Evolutionary conservation across 352 stramenopile species (phyloP).

Genomic region (Globisporangium parvum): DNA sequence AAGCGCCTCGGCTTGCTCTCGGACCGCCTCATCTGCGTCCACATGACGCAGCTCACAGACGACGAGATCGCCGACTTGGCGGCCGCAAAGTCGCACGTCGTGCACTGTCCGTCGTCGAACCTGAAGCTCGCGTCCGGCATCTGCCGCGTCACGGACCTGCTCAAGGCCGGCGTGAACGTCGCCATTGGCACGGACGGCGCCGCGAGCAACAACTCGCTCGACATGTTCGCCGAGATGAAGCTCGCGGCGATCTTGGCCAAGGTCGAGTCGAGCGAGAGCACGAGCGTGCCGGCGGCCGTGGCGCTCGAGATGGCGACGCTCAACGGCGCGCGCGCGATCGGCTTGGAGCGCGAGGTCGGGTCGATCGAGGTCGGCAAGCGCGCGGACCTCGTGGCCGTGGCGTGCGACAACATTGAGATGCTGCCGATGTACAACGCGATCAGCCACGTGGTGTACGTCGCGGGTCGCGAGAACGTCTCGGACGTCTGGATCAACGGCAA

Average conservation of each 20-base stretch:
- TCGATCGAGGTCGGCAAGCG: too few relatives aligned
- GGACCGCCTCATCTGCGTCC: conserved; percentile 58
- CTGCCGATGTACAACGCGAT: too few relatives aligned
- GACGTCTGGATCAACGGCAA: conserved; percentile 89
- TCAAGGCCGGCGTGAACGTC: not conserved
- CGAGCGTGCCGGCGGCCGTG: too few relatives aligned
- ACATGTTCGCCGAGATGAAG: too few relatives aligned
- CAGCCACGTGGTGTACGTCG: conserved; percentile 85
- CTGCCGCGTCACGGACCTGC: conserved; percentile 42
- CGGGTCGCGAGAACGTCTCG: conserved; percentile 69
- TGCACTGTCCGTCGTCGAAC: conserved; percentile 89
- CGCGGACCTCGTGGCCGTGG: too few relatives aligned
- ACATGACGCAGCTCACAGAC: conserved; percentile 85
- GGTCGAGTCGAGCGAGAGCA: too few relatives aligned
- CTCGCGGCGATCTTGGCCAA: too few relatives aligned
- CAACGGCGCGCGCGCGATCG: too few relatives aligned
- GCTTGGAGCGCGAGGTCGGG: too few relatives aligned
- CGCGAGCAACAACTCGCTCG: too few relatives aligned
- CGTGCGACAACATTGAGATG: too few relatives aligned
- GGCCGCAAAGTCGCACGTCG: conserved; percentile 45
- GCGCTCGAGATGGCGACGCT: not conserved
- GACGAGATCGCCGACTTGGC: conserved; percentile 72
- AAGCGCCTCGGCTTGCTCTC: conserved; percentile 72
- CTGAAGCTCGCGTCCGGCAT: conserved; percentile 25
- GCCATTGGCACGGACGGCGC: too few relatives aligned